Conservation (phyloP, 2,329 filamentous ascomycete species). For the Hansfordia pulvinata region DNA sequence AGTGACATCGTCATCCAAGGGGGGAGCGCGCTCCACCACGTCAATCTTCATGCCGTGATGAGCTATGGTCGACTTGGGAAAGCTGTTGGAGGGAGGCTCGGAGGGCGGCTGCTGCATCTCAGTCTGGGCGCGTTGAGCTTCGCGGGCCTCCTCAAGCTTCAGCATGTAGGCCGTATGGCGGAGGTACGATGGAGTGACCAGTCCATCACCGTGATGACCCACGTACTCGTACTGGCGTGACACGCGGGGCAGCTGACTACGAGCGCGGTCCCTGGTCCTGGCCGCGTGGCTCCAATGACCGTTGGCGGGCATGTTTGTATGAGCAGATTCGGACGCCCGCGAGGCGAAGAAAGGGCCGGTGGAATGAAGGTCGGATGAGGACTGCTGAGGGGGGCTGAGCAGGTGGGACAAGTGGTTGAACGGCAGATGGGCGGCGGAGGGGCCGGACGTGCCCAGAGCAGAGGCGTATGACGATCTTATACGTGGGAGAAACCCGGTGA, state of each 20-base stretch:
- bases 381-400: slow-evolving; percentile 31
- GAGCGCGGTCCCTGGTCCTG: too few relatives aligned
- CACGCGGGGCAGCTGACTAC: too few relatives aligned
- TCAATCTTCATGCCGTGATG: slow-evolving; percentile 75
- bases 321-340: too few relatives aligned
- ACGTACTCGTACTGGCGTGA: too few relatives aligned
- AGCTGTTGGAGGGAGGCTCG: slow-evolving; percentile 24
- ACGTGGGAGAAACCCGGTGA: too few relatives aligned
- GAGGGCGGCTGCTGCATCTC: slow-evolving; percentile 32
- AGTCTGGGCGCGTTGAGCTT: slow-evolving; percentile 38
- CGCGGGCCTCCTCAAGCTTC: slow-evolving; percentile 58
- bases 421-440: too few relatives aligned
- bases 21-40: slow-evolving; percentile 62
- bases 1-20: slow-evolving; percentile 40
- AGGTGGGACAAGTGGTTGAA: slow-evolving; percentile 37
- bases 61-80: slow-evolving; percentile 39
- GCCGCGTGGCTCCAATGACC: too few relatives aligned
- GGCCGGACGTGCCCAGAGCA: too few relatives aligned
- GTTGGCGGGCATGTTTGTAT: too few relatives aligned
- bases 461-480: too few relatives aligned
- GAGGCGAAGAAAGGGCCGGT: slow-evolving; percentile 10
- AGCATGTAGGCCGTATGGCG: slow-evolving; percentile 64
- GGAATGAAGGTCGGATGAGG: slow-evolving; percentile 16
- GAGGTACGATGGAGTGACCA: slow-evolving; percentile 85
- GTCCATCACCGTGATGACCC: too few relatives aligned